These are phyloP conservation scores for Elsinoe australis DNA, from an alignment of 2,329 filamentous ascomycete species.

Conservation along the genomic window DNA sequence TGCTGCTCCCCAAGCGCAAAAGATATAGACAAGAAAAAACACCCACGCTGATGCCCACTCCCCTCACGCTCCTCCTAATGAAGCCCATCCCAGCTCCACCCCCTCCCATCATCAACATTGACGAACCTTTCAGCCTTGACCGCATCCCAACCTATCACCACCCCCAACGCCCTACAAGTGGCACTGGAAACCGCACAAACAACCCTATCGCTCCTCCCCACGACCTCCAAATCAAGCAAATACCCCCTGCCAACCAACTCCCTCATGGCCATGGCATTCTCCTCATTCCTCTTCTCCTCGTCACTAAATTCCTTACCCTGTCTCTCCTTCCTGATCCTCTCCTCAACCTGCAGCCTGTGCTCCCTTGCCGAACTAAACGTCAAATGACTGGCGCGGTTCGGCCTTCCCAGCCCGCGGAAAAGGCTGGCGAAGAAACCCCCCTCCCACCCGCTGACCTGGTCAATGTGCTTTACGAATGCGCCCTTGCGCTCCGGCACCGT, in stretches of 20 bases:
- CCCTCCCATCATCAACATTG: slow-evolving; percentile 63
- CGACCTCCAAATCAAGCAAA: slow-evolving; percentile 68
- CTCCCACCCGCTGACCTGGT: slow-evolving; percentile 77
- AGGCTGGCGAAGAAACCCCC: slow-evolving; percentile 76
- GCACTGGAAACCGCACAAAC: slow-evolving; percentile 67
- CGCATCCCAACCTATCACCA: slow-evolving; percentile 80
- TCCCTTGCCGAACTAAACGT: slow-evolving; percentile 14
- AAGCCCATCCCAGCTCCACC: slow-evolving; percentile 31
- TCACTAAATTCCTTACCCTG: slow-evolving; percentile 24
- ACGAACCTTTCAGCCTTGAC: slow-evolving; percentile 57
- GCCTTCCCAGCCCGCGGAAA: slow-evolving; percentile 66
- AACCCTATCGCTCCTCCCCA: slow-evolving; percentile 60
- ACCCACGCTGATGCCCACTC: neutral
- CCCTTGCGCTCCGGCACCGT: slow-evolving; percentile 31
- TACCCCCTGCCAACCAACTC: slow-evolving; percentile 74
- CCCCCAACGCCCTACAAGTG: slow-evolving; percentile 63
- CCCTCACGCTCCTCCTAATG: slow-evolving; percentile 5
- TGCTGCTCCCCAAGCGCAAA: too few species aligned
- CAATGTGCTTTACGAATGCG: slow-evolving; percentile 58
- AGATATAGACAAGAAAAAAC: neutral
- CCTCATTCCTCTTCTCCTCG: slow-evolving; percentile 32
- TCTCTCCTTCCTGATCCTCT: slow-evolving; percentile 11
- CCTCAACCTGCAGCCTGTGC: slow-evolving; percentile 13
- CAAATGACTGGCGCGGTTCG: slow-evolving; percentile 13
- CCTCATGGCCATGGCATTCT: slow-evolving; percentile 56